Evolutionary conservation across 306 rosid species (phyloP), one percentile per base, ranked within the genome.

Genomic region (Biancaea sappan): DNA sequence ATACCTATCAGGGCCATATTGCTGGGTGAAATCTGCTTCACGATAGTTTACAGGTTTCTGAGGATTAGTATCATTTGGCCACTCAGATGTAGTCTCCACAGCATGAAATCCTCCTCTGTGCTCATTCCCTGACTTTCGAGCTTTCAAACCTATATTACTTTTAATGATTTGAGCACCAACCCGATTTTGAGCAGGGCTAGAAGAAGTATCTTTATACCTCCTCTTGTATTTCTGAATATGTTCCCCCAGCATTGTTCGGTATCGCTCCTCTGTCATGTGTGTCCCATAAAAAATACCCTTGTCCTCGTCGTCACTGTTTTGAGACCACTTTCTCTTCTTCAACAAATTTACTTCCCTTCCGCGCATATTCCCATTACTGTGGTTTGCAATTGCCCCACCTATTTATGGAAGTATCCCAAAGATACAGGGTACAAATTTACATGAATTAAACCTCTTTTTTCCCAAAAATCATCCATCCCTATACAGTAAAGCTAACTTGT

Each of bases 191-290:
- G 77, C 89, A 71, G 92, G 92, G 83, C 83, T 79, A 26, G 86
- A 69, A 0, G 88, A 83, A 56, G 91, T 68, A 62, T 89, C 96
- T 91, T 90, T 95, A 76, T 71, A 73, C 91, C 97, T 95, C 86
- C 96, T 86, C 84, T 87, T 90, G 77, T 90, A 92, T 72, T 88
- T 88, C 84, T 90, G 87, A 78, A 92, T 79, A 83, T 95, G 99
- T 53, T 92, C 99, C 71, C 99, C 97, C 22, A 95, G 93, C 98
- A 95, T 95, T 69, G 94, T 85, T 40, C 98, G 76, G 71, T 95
- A 95, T 65, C 88, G 82, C 51, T 95, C 98, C 84, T 95, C 99
- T 0, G 89, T 92, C 79, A 84, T 80, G 72, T 43, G 88, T 21
- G 88, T 71, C 73, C 85, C 57, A 51, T 81, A 62, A 66, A 87